These are phyloP conservation scores for Rhodosporidiobolus odoratus DNA, from an alignment of 768 basidiomycete genomes.

Conservation along the genomic window DNA sequence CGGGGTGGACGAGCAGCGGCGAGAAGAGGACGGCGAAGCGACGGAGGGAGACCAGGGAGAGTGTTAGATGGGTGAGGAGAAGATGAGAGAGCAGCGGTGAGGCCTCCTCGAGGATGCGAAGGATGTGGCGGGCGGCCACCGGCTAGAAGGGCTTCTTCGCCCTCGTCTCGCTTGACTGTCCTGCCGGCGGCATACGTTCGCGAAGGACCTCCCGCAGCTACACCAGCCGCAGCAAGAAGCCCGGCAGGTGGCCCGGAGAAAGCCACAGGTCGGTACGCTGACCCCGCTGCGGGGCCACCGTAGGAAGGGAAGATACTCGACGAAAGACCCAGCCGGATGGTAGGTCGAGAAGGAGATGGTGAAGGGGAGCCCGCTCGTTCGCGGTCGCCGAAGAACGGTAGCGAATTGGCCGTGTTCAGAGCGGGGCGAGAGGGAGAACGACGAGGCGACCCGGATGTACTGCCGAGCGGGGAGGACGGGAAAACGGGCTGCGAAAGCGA, in stretches of 20 bases:
- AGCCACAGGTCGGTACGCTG: slow-evolving; percentile 8
- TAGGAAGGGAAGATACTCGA: neutral
- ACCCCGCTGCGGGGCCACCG: neutral
- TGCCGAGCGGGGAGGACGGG: slow-evolving; percentile 13
- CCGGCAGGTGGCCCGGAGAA: neutral
- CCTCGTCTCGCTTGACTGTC: slow-evolving; percentile 7
- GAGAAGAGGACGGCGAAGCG: neutral
- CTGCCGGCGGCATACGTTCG: slow-evolving; percentile 27
- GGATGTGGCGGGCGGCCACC: neutral
- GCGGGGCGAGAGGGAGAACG: slow-evolving; percentile 3
- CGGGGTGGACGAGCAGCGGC: neutral
- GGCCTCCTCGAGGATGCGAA: neutral
- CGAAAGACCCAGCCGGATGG: neutral
- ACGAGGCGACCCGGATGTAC: slow-evolving; percentile 29
- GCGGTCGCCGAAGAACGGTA: neutral
- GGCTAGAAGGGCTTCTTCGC: neutral
- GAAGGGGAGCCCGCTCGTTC: neutral
- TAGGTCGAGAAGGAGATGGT: neutral
- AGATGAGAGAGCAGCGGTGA: neutral
- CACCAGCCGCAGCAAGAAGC: neutral
- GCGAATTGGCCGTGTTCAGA: neutral
- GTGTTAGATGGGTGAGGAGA: neutral
- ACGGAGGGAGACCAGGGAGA: neutral
- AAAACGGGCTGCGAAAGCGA: slow-evolving; percentile 2
- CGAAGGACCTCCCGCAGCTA: neutral